phyloP scores from a whole-genome alignment of 164 flowering plant species.

The Stephania yunnanensis region DNA sequence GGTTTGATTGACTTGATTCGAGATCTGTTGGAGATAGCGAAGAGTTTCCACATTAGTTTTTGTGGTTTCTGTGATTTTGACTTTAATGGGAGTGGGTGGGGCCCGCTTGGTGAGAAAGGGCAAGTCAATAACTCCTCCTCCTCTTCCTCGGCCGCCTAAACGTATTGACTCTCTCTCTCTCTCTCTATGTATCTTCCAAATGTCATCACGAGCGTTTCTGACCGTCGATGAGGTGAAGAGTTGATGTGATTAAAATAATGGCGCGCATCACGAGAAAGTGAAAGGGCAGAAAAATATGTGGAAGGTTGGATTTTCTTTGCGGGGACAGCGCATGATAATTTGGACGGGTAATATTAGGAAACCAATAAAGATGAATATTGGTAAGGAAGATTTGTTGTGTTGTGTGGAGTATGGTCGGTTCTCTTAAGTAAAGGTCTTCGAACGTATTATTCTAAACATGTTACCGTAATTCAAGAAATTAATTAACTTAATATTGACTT shows the following conservation, averaged over 20 bases:
- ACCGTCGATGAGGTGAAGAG: too few relatives aligned
- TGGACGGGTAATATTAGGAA: neutral
- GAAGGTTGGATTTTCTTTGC: neutral
- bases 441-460: too few relatives aligned
- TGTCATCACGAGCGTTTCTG: too few relatives aligned
- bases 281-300: neutral
- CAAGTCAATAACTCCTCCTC: constrained; percentile 5
- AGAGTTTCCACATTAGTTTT: neutral
- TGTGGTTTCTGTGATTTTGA: constrained; percentile 4
- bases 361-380: neutral
- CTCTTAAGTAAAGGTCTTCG: too few relatives aligned
- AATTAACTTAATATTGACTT: too few relatives aligned
- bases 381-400: too few relatives aligned
- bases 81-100: constrained; percentile 5
- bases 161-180: too few relatives aligned
- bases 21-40: neutral
- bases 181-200: too few relatives aligned
- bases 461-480: too few relatives aligned
- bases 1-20: too few relatives aligned
- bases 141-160: constrained; percentile 9
- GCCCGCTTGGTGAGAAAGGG: neutral
- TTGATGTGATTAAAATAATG: too few relatives aligned
- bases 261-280: neutral
- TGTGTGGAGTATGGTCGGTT: too few relatives aligned
- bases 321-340: neutral